phyloP scores from a whole-genome alignment of 202 grass and related monocot genomes.

The Brachypodium distachyon region DNA sequence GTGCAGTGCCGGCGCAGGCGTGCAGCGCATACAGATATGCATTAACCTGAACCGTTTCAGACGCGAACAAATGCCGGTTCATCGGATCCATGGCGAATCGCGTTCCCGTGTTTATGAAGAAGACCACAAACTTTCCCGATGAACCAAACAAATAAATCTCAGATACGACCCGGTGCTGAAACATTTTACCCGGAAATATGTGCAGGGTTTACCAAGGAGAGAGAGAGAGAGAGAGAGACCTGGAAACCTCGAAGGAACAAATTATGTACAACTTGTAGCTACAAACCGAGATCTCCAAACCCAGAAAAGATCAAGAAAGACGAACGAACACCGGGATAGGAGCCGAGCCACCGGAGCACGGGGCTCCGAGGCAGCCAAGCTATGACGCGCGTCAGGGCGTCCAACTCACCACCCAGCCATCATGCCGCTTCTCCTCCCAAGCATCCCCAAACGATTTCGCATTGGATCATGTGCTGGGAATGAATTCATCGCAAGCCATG shows the following conservation, averaged over 20 bases:
- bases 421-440: neutral
- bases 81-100: neutral
- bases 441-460: neutral
- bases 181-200: neutral
- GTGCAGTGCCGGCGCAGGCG: neutral
- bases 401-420: neutral
- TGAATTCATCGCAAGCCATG: neutral
- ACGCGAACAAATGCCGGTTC: neutral
- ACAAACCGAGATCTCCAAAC: neutral
- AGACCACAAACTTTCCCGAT: neutral
- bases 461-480: neutral
- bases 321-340: neutral
- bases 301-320: neutral
- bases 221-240: neutral
- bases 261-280: slow-evolving; percentile 32
- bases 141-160: neutral
- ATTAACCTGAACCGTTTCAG: neutral
- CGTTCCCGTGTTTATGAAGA: neutral
- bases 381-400: neutral
- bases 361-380: neutral
- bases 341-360: neutral
- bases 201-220: neutral
- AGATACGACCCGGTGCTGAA: neutral
- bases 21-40: neutral
- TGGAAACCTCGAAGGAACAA: neutral